phyloP scores from a whole-genome alignment of 345 rosid genomes.

The Atalantia buxifolia region DNA sequence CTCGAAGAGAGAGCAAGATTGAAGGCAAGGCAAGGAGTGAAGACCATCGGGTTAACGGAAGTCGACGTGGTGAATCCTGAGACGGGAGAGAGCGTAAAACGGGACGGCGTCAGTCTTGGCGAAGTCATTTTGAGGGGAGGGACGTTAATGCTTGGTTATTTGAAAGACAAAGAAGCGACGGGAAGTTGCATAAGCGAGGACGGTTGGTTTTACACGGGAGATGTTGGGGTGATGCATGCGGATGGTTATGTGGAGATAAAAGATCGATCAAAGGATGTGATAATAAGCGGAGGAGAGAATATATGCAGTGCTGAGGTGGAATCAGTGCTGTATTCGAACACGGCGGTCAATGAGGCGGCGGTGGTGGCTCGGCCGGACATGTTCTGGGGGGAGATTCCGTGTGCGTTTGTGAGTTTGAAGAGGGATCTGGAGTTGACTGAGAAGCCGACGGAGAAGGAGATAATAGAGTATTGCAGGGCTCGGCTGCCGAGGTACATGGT shows the following conservation, averaged over 20 bases:
- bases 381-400: constrained; percentile 34
- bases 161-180: constrained; percentile 27
- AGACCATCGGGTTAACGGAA: constrained; percentile 20
- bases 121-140: constrained; percentile 32
- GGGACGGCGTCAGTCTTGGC: constrained; percentile 28
- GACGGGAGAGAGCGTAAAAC: constrained; percentile 23
- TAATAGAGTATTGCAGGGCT: constrained; percentile 22
- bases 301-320: constrained; percentile 32
- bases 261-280: constrained; percentile 36
- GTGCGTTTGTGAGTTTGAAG: constrained; percentile 40
- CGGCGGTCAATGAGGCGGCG: constrained; percentile 29
- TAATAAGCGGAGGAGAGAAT: constrained; percentile 38
- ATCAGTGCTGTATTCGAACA: constrained; percentile 26
- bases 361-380: constrained; percentile 35
- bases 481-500: constrained; percentile 32
- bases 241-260: constrained; percentile 37
- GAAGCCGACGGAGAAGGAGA: constrained; percentile 15
- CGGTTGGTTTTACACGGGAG: constrained; percentile 35
- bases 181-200: constrained; percentile 12
- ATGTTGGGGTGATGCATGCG: constrained; percentile 31
- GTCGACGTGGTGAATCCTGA: constrained; percentile 24
- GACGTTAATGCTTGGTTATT: constrained; percentile 28
- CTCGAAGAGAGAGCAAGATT: constrained; percentile 16
- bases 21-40: constrained; percentile 35
- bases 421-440: not conserved